These are phyloP conservation scores for Monosporascus sp. DNA, from an alignment of 2,329 filamentous ascomycete species.

Conservation along the genomic window DNA sequence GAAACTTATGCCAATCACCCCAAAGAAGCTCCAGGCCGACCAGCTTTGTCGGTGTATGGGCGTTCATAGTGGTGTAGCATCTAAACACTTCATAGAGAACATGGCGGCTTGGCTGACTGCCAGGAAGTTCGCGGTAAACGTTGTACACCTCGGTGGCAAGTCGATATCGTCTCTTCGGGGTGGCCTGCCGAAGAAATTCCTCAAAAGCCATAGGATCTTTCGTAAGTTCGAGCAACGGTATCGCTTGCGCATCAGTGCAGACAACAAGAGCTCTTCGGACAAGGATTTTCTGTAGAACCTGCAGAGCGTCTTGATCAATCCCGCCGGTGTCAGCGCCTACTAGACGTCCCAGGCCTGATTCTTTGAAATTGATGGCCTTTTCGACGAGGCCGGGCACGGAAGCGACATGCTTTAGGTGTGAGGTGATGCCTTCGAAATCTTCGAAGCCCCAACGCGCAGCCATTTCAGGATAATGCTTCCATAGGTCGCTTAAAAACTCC, in stretches of 20 bases:
- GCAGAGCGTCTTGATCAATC: constrained; percentile 10
- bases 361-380: constrained; percentile 17
- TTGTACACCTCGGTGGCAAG: constrained; percentile 39
- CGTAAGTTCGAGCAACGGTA: constrained; percentile 35
- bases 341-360: constrained; percentile 4
- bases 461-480: constrained; percentile 23
- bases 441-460: constrained; percentile 11
- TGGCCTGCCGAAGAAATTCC: constrained; percentile 33
- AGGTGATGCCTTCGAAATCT: constrained; percentile 20
- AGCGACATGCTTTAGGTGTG: constrained; percentile 16
- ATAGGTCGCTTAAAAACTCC: constrained; percentile 14
- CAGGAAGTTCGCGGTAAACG: constrained; percentile 38
- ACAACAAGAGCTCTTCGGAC: constrained; percentile 23
- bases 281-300: constrained; percentile 21
- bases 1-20: constrained; percentile 41
- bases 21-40: constrained; percentile 41
- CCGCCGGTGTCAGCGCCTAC: constrained; percentile 2
- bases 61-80: constrained; percentile 24
- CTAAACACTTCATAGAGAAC: constrained; percentile 41
- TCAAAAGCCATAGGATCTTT: constrained; percentile 37
- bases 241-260: constrained; percentile 21
- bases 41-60: constrained; percentile 31
- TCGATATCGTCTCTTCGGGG: constrained; percentile 21
- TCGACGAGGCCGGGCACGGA: constrained; percentile 20
- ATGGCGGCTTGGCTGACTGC: constrained; percentile 29